A percentile compares a stretch with the other conserved stretches of the same genome.
phyloP scores from a whole-genome alignment of 1,139 yeast genomes.

The Blastobotrys malaysiensis region DNA sequence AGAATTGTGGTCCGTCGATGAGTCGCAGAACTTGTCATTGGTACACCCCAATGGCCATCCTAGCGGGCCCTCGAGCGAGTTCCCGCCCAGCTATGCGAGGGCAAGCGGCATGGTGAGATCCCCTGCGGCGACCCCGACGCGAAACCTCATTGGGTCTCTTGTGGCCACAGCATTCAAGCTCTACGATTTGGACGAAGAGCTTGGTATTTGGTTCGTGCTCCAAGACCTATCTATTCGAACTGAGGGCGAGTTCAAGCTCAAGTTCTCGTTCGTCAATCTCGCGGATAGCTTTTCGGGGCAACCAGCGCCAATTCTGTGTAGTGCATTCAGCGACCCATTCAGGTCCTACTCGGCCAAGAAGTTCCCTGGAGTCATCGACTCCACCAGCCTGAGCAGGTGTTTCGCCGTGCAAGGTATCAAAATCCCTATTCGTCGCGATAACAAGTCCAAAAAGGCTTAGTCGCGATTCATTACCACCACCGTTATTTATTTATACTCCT shows the following conservation, averaged over 20 bases:
- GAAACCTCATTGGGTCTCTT: conserved; percentile 39
- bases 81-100: conserved; percentile 1
- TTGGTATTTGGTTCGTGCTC: conserved; percentile 41
- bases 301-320: conserved; percentile 31
- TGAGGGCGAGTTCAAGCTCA: conserved; percentile 40
- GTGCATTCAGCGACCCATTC: conserved; percentile 35
- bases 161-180: conserved; percentile 39
- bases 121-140: conserved; percentile 22
- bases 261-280: conserved; percentile 35
- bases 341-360: conserved; percentile 40
- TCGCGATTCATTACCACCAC: no score
- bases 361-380: conserved; percentile 43
- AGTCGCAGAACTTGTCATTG: conserved; percentile 31
- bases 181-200: conserved; percentile 33
- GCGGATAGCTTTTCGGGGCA: conserved; percentile 22
- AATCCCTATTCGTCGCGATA: conserved; percentile 35
- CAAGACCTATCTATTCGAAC: conserved; percentile 42
- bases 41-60: conserved; percentile 21
- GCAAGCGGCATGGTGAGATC: conserved; percentile 7
- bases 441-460: conserved; percentile 6
- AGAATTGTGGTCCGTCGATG: conserved; percentile 39
- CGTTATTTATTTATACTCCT: neutral
- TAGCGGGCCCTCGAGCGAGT: neutral
- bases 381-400: conserved; percentile 37
- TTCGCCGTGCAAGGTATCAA: conserved; percentile 43